Conservation (phyloP, 2,329 filamentous ascomycete genomes). For the Trichoderma koningii region DNA sequence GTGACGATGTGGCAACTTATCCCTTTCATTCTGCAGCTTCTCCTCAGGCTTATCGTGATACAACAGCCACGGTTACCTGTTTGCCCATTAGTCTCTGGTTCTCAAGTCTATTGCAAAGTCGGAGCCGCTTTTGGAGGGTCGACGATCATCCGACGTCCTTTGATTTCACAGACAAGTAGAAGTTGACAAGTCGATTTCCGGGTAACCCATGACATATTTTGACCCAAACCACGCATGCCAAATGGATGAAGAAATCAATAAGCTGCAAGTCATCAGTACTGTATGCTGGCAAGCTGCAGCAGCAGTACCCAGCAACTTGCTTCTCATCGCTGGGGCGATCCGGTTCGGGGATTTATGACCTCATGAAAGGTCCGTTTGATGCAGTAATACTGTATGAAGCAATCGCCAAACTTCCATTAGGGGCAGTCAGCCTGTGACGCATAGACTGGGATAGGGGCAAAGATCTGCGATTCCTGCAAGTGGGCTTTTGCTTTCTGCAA, state of each 20-base stretch:
- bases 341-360: background rate
- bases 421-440: constrained; percentile 18
- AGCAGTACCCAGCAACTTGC: background rate
- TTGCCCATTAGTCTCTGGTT: background rate
- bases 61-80: background rate
- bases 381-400: background rate
- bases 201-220: background rate
- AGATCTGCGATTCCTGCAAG: constrained; percentile 5
- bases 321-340: background rate
- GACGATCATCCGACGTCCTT: background rate
- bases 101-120: background rate
- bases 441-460: background rate
- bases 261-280: too few relatives aligned
- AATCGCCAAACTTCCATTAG: too few relatives aligned
- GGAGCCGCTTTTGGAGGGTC: background rate
- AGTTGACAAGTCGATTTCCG: background rate
- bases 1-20: constrained; percentile 13
- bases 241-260: too few relatives aligned
- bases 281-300: background rate
- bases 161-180: background rate
- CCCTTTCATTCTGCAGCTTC: background rate
- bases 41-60: background rate
- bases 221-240: background rate
- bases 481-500: background rate
- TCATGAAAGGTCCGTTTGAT: background rate